These are phyloP conservation scores for Penicillium sp. DNA, from an alignment of 2,329 filamentous ascomycete species.

Conservation along the genomic window DNA sequence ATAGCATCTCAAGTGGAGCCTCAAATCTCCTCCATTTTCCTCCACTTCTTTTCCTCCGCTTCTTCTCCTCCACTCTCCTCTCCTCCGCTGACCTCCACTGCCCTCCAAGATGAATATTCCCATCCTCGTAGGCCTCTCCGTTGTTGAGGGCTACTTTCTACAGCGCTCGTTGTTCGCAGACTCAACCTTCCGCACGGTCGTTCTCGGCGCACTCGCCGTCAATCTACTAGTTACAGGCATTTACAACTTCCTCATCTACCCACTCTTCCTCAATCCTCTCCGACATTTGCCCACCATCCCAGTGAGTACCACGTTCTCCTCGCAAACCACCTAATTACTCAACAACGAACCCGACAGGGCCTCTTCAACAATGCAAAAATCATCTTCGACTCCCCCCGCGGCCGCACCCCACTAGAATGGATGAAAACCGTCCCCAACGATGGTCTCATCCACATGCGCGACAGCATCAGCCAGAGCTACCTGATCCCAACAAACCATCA, in stretches of 20 bases:
- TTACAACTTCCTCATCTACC: constrained; percentile 54
- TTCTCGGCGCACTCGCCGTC: constrained; percentile 25
- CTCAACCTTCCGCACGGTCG: constrained; percentile 28
- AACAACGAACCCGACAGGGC: constrained; percentile 23
- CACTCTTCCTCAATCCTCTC: constrained; percentile 55
- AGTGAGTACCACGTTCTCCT: constrained; percentile 8
- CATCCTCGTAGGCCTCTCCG: constrained; percentile 24
- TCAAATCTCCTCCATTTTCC: background rate
- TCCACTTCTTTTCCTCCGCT: background rate
- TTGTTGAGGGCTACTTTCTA: constrained; percentile 35
- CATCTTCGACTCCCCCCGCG: constrained; percentile 40
- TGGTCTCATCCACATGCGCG: constrained; percentile 58
- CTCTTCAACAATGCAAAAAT: constrained; percentile 29
- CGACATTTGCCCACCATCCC: constrained; percentile 53
- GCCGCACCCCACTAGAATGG: constrained; percentile 47
- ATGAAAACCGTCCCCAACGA: constrained; percentile 59
- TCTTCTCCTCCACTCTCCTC: background rate
- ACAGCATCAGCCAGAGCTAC: constrained; percentile 47
- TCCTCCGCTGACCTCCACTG: too few relatives aligned
- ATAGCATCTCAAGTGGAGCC: too few relatives aligned
- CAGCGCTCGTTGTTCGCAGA: constrained; percentile 32
- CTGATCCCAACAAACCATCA: constrained; percentile 40
- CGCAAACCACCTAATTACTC: too few relatives aligned
- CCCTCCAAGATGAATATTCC: constrained; percentile 8
- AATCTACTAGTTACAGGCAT: constrained; percentile 31